These are phyloP conservation scores for Fomitopsis pulvina DNA, from an alignment of 768 basidiomycete species.

Conservation along the genomic window DNA sequence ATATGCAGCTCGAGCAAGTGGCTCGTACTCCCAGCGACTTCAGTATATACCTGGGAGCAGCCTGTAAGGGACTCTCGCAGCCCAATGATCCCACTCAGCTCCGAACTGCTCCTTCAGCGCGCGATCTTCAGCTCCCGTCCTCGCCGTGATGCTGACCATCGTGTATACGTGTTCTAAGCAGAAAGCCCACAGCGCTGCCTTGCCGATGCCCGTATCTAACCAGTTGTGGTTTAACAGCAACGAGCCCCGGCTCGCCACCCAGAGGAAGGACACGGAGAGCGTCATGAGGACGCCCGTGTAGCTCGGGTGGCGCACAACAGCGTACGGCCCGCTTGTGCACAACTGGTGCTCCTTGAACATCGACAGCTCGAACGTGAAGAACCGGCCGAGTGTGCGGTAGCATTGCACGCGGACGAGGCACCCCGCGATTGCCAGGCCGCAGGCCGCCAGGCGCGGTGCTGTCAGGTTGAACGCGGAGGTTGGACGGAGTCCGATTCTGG, in stretches of 20 bases:
- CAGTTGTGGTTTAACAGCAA: slow-evolving; percentile 13
- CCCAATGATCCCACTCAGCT: slow-evolving; percentile 4
- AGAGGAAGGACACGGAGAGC: slow-evolving; percentile 6
- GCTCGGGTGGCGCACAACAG: slow-evolving; percentile 23
- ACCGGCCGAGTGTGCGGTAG: slow-evolving; percentile 20
- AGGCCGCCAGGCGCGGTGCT: slow-evolving; percentile 9
- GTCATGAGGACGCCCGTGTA: slow-evolving; percentile 14
- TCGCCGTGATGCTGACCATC: too few relatives aligned
- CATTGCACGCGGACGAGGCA: slow-evolving; percentile 10
- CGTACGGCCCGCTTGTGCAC: slow-evolving; percentile 23
- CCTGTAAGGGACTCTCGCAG: slow-evolving; percentile 1
- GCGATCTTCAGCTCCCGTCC: background rate
- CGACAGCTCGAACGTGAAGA: slow-evolving; percentile 24
- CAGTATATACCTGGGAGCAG: background rate
- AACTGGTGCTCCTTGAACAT: slow-evolving; percentile 20
- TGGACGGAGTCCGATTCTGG: too few relatives aligned
- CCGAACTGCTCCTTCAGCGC: background rate
- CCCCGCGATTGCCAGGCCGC: slow-evolving; percentile 8
- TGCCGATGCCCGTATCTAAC: slow-evolving; percentile 6
- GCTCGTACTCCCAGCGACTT: too few relatives aligned
- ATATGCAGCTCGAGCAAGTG: too few relatives aligned
- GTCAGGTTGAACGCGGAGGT: slow-evolving; percentile 9
- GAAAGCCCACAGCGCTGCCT: background rate
- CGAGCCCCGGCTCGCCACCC: slow-evolving; percentile 8
- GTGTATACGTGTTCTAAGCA: too few relatives aligned